phyloP scores from a whole-genome alignment of 352 stramenopile genomes.

The Pythium phragmitis region DNA sequence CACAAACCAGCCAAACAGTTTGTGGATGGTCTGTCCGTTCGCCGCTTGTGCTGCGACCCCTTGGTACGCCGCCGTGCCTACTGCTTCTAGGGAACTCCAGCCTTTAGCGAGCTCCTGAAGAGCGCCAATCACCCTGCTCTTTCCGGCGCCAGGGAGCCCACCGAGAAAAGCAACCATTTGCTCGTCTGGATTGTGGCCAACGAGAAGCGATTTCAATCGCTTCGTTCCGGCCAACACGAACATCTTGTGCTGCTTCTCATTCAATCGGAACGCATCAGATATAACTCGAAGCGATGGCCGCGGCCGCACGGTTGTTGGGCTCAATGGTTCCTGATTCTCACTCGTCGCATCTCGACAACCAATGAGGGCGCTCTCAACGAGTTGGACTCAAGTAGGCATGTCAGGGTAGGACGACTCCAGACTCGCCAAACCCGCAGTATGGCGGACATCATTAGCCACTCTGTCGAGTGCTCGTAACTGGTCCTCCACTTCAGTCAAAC shows the following conservation, averaged over 20 bases:
- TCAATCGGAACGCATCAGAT: not conserved
- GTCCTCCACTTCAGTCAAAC: too few relatives aligned
- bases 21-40: conserved; percentile 29
- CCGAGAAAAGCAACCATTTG: conserved; percentile 15
- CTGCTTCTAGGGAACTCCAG: conserved; percentile 15
- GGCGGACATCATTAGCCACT: too few relatives aligned
- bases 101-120: conserved; percentile 10
- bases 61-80: conserved; percentile 23
- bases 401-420: not conserved
- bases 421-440: too few relatives aligned
- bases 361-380: not conserved
- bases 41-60: conserved; percentile 27
- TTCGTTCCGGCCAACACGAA: not conserved
- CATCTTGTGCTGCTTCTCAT: conserved; percentile 4
- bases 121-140: conserved; percentile 22
- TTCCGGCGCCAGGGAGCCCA: conserved; percentile 25
- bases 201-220: not conserved
- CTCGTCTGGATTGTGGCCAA: too few relatives aligned
- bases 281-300: not conserved
- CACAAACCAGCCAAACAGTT: conserved; percentile 21
- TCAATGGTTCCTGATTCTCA: not conserved
- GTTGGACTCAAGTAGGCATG: not conserved
- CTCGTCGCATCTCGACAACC: not conserved
- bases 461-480: too few relatives aligned
- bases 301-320: too few relatives aligned